These are phyloP conservation scores for Bipolaris sorokiniana DNA, from an alignment of 2,329 filamentous ascomycete genomes.

Conservation along the genomic window DNA sequence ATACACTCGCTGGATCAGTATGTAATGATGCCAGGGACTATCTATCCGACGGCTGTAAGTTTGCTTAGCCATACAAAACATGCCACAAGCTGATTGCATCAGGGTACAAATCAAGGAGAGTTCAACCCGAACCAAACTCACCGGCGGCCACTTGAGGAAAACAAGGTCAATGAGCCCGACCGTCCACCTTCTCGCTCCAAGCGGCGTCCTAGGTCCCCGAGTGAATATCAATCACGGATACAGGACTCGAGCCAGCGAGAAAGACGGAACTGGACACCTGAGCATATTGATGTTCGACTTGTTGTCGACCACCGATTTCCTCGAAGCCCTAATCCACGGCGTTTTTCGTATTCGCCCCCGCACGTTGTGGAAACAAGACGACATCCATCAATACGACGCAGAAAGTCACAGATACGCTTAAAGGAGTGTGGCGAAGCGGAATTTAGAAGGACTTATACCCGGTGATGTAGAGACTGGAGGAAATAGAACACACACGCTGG, in stretches of 20 bases:
- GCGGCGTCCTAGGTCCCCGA: slow-evolving; percentile 12
- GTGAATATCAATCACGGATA: slow-evolving; percentile 3
- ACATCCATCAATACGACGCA: slow-evolving; percentile 31
- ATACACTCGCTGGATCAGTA: slow-evolving; percentile 53
- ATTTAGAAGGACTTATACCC: slow-evolving; percentile 17
- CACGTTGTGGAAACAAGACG: slow-evolving; percentile 22
- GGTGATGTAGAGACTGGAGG: slow-evolving; percentile 7
- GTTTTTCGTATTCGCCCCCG: slow-evolving; percentile 30
- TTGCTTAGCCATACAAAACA: background rate
- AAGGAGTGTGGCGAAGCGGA: slow-evolving; percentile 36
- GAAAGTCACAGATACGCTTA: slow-evolving; percentile 33
- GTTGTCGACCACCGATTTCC: slow-evolving; percentile 34
- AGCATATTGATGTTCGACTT: slow-evolving; percentile 38
- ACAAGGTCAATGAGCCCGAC: slow-evolving; percentile 15
- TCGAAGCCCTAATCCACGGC: slow-evolving; percentile 19
- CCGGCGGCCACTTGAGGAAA: slow-evolving; percentile 1
- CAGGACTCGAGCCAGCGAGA: slow-evolving; percentile 9
- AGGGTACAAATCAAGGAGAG: slow-evolving; percentile 17
- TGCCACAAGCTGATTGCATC: background rate
- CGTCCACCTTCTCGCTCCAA: slow-evolving; percentile 6
- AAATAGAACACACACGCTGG: background rate
- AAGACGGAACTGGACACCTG: slow-evolving; percentile 32
- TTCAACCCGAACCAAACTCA: slow-evolving; percentile 4
- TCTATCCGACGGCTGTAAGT: slow-evolving; percentile 42
- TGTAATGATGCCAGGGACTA: slow-evolving; percentile 54